Percentiles rank a stretch among this genome's conserved stretches.
Evolutionary conservation across 192 early-diverging fungal species (phyloP).

Genomic region (Cladochytrium replicatum): DNA sequence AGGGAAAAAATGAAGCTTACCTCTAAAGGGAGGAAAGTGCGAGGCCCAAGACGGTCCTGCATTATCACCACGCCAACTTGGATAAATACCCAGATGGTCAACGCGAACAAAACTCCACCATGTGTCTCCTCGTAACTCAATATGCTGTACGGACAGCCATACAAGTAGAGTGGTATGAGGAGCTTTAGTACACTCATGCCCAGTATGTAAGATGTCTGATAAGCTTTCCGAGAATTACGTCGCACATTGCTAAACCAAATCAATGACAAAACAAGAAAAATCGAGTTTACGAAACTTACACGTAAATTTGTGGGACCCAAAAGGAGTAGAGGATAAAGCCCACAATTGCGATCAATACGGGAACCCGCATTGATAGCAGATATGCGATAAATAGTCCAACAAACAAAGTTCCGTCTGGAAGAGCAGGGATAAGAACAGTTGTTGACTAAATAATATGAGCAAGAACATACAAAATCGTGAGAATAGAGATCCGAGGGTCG

Average conservation of each 20-base stretch:
- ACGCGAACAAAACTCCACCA: constrained; percentile 29
- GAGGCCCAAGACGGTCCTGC: constrained; percentile 59
- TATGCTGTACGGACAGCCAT: constrained; percentile 48
- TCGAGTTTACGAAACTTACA: constrained; percentile 1
- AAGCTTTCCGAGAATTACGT: constrained; percentile 48
- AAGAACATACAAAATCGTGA: constrained; percentile 45
- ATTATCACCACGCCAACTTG: constrained; percentile 49
- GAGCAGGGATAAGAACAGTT: constrained; percentile 5
- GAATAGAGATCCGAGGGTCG: constrained; percentile 37
- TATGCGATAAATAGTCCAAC: constrained; percentile 55
- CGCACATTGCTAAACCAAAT: constrained; percentile 49
- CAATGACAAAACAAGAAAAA: neutral
- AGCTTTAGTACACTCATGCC: constrained; percentile 48
- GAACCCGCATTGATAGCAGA: constrained; percentile 37
- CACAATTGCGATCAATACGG: constrained; percentile 30
- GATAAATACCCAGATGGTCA: constrained; percentile 44
- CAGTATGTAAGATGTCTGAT: constrained; percentile 47
- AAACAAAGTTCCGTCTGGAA: constrained; percentile 45
- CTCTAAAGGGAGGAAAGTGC: constrained; percentile 61
- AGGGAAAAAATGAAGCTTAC: constrained; percentile 23
- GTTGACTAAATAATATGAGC: constrained; percentile 4
- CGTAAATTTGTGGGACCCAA: constrained; percentile 74
- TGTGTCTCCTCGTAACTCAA: constrained; percentile 38
- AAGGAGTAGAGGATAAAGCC: constrained; percentile 50
- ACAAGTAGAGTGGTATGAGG: constrained; percentile 50